Evolutionary conservation across 768 basidiomycete genomes (phyloP).

Genomic region (Gloeophyllum trabeum): DNA sequence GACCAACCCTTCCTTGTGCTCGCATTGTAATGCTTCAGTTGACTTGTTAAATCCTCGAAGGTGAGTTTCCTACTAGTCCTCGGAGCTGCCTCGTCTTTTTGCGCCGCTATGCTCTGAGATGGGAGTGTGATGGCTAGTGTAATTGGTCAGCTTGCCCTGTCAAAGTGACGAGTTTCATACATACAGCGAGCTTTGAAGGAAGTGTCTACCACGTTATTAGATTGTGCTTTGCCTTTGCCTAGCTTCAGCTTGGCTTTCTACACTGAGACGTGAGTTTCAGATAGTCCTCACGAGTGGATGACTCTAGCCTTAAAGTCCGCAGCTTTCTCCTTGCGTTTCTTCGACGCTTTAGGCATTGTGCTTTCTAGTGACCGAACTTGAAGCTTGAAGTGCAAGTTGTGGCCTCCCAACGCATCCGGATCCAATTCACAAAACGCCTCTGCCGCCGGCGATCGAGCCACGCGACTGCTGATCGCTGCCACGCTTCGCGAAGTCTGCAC

Average conservation of each 20-base stretch:
- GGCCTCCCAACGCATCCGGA: too few species aligned
- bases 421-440: too few species aligned
- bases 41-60: constrained; percentile 64
- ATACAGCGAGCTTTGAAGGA: constrained; percentile 91
- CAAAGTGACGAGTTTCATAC: constrained; percentile 15
- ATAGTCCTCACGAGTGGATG: not conserved
- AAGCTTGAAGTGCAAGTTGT: too few species aligned
- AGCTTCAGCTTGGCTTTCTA: constrained; percentile 97
- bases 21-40: constrained; percentile 77
- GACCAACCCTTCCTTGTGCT: constrained; percentile 59
- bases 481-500: too few species aligned
- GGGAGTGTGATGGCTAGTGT: constrained; percentile 79
- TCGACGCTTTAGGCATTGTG: constrained; percentile 74
- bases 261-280: not conserved
- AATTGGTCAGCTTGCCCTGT: not conserved
- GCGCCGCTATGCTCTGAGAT: constrained; percentile 60
- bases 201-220: constrained; percentile 86
- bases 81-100: constrained; percentile 46
- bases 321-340: constrained; percentile 79
- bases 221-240: constrained; percentile 80
- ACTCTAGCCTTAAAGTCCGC: constrained; percentile 71
- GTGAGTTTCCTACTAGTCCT: constrained; percentile 69
- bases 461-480: too few species aligned
- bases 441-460: too few species aligned
- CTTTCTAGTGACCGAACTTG: too few species aligned